Conservation (phyloP, 1,284 basidiomycete species). For the Lentinus polychrous region DNA sequence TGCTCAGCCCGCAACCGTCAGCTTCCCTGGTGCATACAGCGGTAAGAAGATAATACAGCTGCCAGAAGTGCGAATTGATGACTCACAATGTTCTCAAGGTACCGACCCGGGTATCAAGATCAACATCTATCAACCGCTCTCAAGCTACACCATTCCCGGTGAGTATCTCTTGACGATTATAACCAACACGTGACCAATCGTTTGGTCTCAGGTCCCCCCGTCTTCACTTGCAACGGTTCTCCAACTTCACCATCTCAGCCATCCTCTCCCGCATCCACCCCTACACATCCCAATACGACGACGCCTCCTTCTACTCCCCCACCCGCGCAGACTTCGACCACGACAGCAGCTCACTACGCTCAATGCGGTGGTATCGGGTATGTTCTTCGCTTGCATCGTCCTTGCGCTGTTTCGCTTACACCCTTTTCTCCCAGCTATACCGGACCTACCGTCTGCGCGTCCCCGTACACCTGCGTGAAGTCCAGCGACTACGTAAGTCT, state of each 20-base stretch:
- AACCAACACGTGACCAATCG: background rate
- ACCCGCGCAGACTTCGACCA: background rate
- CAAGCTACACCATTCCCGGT: constrained; percentile 37
- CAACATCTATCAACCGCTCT: constrained; percentile 37
- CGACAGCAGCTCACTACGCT: constrained; percentile 28
- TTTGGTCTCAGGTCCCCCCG: constrained; percentile 12
- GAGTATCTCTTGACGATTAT: background rate
- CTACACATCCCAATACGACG: constrained; percentile 5
- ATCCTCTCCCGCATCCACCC: constrained; percentile 8
- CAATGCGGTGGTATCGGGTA: constrained; percentile 33
- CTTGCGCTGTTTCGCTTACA: background rate
- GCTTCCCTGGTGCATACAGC: constrained; percentile 43
- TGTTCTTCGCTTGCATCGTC: constrained; percentile 5
- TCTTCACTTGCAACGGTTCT: constrained; percentile 25
- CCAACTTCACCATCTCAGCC: constrained; percentile 9
- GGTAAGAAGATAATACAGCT: constrained; percentile 20
- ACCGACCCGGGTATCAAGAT: constrained; percentile 38
- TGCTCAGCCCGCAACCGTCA: constrained; percentile 38
- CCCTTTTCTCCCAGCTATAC: constrained; percentile 19
- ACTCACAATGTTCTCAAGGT: constrained; percentile 16
- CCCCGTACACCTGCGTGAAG: constrained; percentile 26
- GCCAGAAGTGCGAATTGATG: background rate
- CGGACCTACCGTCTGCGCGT: constrained; percentile 25
- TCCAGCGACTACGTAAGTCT: constrained; percentile 27
- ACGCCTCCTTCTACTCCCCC: constrained; percentile 13